A percentile compares a stretch with the other conserved stretches of the same genome.
phyloP scores from a whole-genome alignment of 73 alveolate species.

The Stentor roeselii region DNA sequence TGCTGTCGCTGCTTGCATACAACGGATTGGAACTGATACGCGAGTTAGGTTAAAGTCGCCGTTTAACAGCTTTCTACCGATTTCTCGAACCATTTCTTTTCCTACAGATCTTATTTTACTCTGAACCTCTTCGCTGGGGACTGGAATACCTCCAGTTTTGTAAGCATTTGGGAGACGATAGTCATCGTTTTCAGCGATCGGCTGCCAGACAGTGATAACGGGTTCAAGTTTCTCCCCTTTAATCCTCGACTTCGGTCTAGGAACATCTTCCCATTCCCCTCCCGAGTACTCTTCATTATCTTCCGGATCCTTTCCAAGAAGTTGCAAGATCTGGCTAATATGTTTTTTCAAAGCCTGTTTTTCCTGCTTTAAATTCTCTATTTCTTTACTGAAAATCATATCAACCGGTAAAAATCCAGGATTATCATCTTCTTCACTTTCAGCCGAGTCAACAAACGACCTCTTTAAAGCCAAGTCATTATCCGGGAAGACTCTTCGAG shows the following conservation, averaged over 20 bases:
- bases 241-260: background rate
- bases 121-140: slow-evolving; percentile 40
- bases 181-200: slow-evolving; percentile 37
- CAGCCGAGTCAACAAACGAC: too few relatives aligned
- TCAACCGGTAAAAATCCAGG: slow-evolving; percentile 16
- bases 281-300: background rate
- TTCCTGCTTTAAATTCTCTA: background rate
- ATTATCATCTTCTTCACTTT: background rate
- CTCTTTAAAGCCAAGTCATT: too few relatives aligned
- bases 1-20: slow-evolving; percentile 67
- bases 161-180: slow-evolving; percentile 57
- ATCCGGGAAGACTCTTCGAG: too few relatives aligned
- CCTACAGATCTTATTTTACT: slow-evolving; percentile 59
- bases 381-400: background rate
- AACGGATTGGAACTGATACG: slow-evolving; percentile 73
- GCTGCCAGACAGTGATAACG: background rate
- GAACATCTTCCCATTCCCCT: slow-evolving; percentile 8
- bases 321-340: background rate
- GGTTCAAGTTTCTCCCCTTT: background rate
- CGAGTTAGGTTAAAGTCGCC: slow-evolving; percentile 73
- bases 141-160: slow-evolving; percentile 59
- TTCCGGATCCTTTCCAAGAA: background rate
- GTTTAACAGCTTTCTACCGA: slow-evolving; percentile 65
- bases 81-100: slow-evolving; percentile 61
- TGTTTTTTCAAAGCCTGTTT: background rate